Conservation (phyloP, 176 grass and related monocot species). For the Saccharum spontaneum region DNA sequence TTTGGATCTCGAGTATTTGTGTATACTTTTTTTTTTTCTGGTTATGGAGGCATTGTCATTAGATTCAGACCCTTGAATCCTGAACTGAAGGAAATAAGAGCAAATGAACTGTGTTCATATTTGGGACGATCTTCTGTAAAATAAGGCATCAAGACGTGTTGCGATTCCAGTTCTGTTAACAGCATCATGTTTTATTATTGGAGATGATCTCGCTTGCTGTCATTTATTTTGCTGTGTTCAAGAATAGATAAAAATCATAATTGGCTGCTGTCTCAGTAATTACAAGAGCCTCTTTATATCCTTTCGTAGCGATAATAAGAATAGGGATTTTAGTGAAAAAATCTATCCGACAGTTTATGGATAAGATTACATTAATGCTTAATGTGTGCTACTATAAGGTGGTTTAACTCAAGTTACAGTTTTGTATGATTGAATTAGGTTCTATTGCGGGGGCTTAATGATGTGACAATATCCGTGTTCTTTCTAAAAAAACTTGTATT, state of each 20-base stretch:
- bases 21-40: not conserved
- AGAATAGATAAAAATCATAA: not conserved
- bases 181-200: not conserved
- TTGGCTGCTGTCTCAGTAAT: not conserved
- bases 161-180: not conserved
- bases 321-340: too few species aligned
- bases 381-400: too few species aligned
- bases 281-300: too few species aligned
- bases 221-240: not conserved
- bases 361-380: too few species aligned
- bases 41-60: not conserved
- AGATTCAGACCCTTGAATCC: not conserved
- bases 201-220: not conserved
- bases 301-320: too few species aligned
- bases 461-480: too few species aligned
- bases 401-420: too few species aligned
- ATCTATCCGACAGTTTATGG: too few species aligned
- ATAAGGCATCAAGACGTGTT: conserved; percentile 28
- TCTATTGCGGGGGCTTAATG: too few species aligned
- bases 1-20: not conserved
- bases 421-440: too few species aligned
- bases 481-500: too few species aligned
- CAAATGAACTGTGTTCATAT: conserved; percentile 29
- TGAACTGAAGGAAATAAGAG: not conserved
- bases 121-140: not conserved